phyloP scores from a whole-genome alignment of 148 eudicot genomes.

The Silene conica region DNA sequence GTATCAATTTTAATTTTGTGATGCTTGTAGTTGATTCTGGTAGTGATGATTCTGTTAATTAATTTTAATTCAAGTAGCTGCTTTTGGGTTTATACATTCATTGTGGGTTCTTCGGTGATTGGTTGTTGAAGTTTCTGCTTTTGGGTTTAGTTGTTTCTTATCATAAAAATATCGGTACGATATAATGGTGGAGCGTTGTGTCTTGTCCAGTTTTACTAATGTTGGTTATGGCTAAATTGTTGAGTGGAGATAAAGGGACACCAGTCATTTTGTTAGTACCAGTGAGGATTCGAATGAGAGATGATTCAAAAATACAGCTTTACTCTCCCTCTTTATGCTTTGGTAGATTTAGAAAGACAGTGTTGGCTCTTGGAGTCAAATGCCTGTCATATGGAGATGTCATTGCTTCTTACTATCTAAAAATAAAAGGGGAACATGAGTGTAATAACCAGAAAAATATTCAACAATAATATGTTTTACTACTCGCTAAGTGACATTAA shows the following conservation, averaged over 20 bases:
- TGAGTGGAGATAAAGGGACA: neutral
- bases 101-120: constrained; percentile 8
- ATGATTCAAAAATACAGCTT: neutral
- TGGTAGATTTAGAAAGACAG: neutral
- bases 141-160: neutral
- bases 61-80: no score
- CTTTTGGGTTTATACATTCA: constrained; percentile 16
- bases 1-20: no score
- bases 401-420: neutral
- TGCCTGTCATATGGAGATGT: neutral
- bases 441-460: no score
- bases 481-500: no score
- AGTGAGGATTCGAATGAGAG: neutral
- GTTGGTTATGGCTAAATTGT: neutral
- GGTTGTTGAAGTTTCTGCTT: constrained; percentile 21
- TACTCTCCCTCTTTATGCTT: neutral
- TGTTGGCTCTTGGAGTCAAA: neutral
- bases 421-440: no score
- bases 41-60: no score
- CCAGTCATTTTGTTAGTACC: neutral
- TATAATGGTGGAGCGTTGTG: neutral
- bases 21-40: no score
- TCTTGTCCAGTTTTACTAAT: neutral
- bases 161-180: neutral
- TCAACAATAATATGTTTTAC: no score